A percentile compares a stretch with the other conserved stretches of the same genome.
Evolutionary conservation across 129 eudicot species (phyloP).

Genomic region (Artemisia tridentata): DNA sequence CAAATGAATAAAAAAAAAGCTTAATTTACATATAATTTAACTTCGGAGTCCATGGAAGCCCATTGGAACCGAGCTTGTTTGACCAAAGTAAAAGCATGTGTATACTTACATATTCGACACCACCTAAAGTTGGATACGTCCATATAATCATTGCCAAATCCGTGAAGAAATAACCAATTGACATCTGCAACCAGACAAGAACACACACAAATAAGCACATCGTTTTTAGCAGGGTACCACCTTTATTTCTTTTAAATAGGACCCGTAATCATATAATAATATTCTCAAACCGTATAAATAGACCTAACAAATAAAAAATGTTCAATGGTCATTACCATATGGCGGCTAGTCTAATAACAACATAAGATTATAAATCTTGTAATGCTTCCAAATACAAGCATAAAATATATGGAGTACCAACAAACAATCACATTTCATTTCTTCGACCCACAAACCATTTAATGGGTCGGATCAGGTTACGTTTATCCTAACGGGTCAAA

Average conservation of each 20-base stretch:
- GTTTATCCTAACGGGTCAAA: not conserved
- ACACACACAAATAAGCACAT: conserved; percentile 12
- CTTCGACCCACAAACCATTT: too few species aligned
- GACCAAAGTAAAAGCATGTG: not conserved
- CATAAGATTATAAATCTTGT: not conserved
- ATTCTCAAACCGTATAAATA: not conserved
- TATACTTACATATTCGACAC: conserved; percentile 87
- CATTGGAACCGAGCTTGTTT: not conserved
- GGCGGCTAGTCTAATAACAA: not conserved
- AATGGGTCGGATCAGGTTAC: too few species aligned
- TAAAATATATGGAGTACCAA: not conserved
- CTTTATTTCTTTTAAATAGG: not conserved
- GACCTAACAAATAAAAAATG: not conserved
- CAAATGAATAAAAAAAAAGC: not conserved
- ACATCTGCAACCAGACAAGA: conserved; percentile 53
- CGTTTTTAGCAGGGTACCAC: not conserved
- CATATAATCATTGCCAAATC: conserved; percentile 86
- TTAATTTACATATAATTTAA: not conserved
- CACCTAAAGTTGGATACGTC: conserved; percentile 85
- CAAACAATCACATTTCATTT: not conserved
- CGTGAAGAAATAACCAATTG: conserved; percentile 78
- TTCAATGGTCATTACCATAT: not conserved
- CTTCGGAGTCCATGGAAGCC: not conserved
- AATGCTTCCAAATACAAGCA: not conserved
- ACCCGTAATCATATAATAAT: not conserved